phyloP scores from a whole-genome alignment of 164 flowering plant species.

The Paratinospora sagittata region DNA sequence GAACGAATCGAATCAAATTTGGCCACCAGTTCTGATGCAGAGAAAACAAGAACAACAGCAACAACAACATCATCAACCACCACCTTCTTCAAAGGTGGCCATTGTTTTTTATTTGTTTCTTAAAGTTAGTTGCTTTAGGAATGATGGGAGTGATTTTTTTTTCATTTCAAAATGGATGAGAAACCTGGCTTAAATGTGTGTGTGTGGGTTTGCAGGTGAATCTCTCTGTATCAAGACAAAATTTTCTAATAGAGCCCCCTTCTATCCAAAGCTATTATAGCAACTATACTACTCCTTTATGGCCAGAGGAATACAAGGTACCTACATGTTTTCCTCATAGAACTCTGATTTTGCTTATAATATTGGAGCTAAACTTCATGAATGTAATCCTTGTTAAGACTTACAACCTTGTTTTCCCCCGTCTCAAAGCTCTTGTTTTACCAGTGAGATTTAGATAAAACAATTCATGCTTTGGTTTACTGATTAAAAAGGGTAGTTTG shows the following conservation, averaged over 20 bases:
- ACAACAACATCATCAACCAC: conserved; percentile 21
- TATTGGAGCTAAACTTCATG: not conserved
- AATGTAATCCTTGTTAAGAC: not conserved
- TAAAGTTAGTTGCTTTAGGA: not conserved
- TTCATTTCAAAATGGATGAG: not conserved
- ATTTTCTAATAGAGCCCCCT: conserved; percentile 87
- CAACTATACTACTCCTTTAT: conserved; percentile 26
- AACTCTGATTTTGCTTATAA: not conserved
- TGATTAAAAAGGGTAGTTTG: not conserved
- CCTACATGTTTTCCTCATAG: not conserved
- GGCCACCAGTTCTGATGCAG: conserved; percentile 14
- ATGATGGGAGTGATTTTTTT: not conserved
- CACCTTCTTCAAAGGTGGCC: conserved; percentile 13
- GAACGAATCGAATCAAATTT: conserved; percentile 26
- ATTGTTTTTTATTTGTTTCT: not conserved
- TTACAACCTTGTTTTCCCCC: not conserved
- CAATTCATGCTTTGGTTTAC: not conserved
- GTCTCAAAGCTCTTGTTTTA: not conserved
- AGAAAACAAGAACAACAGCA: conserved; percentile 13
- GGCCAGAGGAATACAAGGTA: conserved; percentile 66
- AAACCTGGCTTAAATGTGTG: not conserved
- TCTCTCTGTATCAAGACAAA: conserved; percentile 29
- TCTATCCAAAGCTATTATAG: conserved; percentile 78
- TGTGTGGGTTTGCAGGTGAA: conserved; percentile 44
- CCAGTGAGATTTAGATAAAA: not conserved